phyloP scores from a whole-genome alignment of 495 filamentous ascomycete species.

The Penicillium bialowiezense region DNA sequence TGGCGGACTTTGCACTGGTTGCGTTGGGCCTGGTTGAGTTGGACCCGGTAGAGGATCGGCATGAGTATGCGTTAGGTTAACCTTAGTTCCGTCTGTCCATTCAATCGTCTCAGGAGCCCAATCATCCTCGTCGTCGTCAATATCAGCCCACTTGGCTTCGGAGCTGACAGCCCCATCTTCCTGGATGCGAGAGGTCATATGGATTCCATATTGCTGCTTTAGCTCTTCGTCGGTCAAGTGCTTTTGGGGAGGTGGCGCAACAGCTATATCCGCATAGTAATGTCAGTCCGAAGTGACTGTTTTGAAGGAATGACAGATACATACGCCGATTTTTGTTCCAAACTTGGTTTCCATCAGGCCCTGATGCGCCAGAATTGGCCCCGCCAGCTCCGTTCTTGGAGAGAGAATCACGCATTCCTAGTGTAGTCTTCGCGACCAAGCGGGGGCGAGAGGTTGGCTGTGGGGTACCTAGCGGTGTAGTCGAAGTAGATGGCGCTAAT shows the following conservation, averaged over 20 bases:
- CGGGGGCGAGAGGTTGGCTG: slow-evolving; percentile 53
- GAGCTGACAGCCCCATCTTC: slow-evolving; percentile 71
- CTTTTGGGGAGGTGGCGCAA: slow-evolving; percentile 76
- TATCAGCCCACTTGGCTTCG: slow-evolving; percentile 95
- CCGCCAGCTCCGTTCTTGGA: slow-evolving; percentile 45
- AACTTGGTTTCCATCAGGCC: slow-evolving; percentile 71
- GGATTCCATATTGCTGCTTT: slow-evolving; percentile 92
- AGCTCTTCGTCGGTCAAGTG: slow-evolving; percentile 97
- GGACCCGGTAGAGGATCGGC: slow-evolving; percentile 24
- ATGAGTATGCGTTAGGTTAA: slow-evolving; percentile 62
- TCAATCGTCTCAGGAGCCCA: slow-evolving; percentile 96
- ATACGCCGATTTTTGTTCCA: slow-evolving; percentile 99
- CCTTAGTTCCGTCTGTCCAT: slow-evolving; percentile 97
- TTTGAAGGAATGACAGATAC: slow-evolving; percentile 26
- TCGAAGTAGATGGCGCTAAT: slow-evolving; percentile 39
- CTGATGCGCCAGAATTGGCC: slow-evolving; percentile 46
- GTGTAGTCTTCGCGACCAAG: slow-evolving; percentile 65
- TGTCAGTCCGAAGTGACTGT: slow-evolving; percentile 21
- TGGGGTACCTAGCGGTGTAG: slow-evolving; percentile 39
- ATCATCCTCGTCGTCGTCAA: slow-evolving; percentile 97
- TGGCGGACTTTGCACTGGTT: neutral
- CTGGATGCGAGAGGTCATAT: slow-evolving; percentile 87
- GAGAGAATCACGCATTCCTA: slow-evolving; percentile 51
- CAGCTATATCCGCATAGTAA: slow-evolving; percentile 49
- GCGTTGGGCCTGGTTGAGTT: slow-evolving; percentile 13